Percentiles rank a stretch among this genome's conserved stretches.
Conservation (phyloP, 139 green algal species). For the Tetradesmus obliquus region DNA sequence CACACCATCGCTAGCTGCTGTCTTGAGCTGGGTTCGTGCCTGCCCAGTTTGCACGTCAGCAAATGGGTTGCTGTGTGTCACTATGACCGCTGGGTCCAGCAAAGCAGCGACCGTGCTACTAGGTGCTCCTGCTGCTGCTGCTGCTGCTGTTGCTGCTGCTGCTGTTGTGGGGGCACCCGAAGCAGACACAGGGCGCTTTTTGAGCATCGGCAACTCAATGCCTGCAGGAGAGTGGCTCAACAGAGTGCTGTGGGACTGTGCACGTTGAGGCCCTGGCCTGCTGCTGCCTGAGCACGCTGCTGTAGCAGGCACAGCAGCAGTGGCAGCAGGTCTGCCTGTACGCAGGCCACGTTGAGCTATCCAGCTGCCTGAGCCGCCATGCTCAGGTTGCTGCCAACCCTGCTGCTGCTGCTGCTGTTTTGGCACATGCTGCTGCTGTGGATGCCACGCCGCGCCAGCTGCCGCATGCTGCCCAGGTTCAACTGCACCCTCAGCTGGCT, state of each 20-base stretch:
- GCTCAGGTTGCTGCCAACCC: too few relatives aligned
- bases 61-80: neutral
- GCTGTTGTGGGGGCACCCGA: neutral
- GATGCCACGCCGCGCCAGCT: neutral
- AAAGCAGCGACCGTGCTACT: neutral
- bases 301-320: neutral
- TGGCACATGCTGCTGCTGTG: neutral
- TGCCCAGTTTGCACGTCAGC: neutral
- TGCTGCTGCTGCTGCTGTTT: too few relatives aligned
- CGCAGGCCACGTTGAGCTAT: neutral
- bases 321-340: neutral
- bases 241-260: neutral
- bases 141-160: neutral
- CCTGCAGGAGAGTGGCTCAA: neutral
- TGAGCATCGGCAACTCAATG: slow-evolving; percentile 11
- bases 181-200: neutral
- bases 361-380: too few relatives aligned
- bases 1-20: neutral
- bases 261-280: neutral
- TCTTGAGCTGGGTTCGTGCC: neutral
- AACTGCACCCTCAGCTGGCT: neutral
- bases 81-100: neutral
- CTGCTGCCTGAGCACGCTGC: neutral
- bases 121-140: neutral
- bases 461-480: neutral